Base-by-base conservation (phyloP, 768 basidiomycete species). In the Trametes cinnabarina region DNA sequence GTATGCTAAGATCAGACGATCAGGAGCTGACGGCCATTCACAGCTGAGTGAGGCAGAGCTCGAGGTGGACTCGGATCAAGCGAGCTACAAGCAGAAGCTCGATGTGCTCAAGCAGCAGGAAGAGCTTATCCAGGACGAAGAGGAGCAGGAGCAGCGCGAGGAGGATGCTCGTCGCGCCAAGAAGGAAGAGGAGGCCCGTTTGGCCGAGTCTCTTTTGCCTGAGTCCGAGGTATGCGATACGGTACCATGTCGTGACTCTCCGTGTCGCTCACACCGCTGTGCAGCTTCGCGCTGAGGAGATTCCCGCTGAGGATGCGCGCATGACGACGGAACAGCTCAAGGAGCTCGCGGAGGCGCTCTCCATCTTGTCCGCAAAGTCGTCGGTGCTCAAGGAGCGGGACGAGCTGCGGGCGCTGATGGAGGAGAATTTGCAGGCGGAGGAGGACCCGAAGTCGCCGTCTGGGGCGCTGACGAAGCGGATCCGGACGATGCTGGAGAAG, bases 41-140 rank as follows among this genome's bases (percentile, higher is more conserved):
- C 63, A 98, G 95, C 82, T 98, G 43, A 98, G 91, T 72, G 97
- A 98, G 78, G 93, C 97, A 9, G 97, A 98, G 71, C 82, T 98
- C 48, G 92, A 95, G 72, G 96, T 98, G 22, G 92, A 94, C 64
- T 91, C 88, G 22, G 95, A 96, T 39, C 88, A 88, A 49, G 93
- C 94, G 20, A 92, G 87, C 66, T 98, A 97, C 82, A 96, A 97
- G 78, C 92, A 98, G 79, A 97, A 96, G 74, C 83, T 99, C 54
- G 97, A 98, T 62, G 96, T 99, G 23, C 76, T 99, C 69, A 93
- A 97, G 66, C 92, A 99, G 66, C 97, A 99, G 73, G 92, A 99
- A 70, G 97, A 99, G 72, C 92, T 99, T 60, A 99, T 99, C 69
- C 95, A 99, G 69, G 97, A 99, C 71, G 97, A 99, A 74, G 86